These are phyloP conservation scores for Dactylellina cionopaga DNA, from an alignment of 2,329 filamentous ascomycete genomes.

Conservation along the genomic window DNA sequence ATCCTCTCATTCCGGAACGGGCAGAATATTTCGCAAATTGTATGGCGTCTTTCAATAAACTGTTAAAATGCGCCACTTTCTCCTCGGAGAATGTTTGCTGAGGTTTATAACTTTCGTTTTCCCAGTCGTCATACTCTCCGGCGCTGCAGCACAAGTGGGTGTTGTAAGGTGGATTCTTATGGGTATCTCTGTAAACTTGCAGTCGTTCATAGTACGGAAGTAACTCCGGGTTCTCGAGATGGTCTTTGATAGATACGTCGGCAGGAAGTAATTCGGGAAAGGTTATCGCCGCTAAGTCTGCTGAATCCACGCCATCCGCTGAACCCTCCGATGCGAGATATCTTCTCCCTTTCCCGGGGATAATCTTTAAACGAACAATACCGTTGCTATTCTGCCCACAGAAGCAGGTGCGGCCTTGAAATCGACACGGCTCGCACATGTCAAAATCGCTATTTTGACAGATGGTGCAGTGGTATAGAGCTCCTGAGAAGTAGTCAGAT, in stretches of 20 bases:
- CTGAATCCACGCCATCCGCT: background rate
- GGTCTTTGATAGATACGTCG: background rate
- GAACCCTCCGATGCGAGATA: background rate
- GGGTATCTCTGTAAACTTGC: slow-evolving; percentile 3
- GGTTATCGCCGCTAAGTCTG: slow-evolving; percentile 1
- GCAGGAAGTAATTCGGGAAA: background rate
- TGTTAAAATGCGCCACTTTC: background rate
- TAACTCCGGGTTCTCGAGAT: slow-evolving; percentile 11
- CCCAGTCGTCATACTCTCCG: slow-evolving; percentile 11
- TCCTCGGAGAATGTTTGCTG: background rate
- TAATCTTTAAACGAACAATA: background rate
- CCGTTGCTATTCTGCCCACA: background rate
- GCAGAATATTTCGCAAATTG: slow-evolving; percentile 11
- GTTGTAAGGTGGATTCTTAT: slow-evolving; percentile 14
- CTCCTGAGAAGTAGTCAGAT: slow-evolving; percentile 21
- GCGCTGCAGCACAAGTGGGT: background rate
- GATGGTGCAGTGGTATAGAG: slow-evolving; percentile 6
- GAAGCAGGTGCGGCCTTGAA: slow-evolving; percentile 8
- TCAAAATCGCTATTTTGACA: slow-evolving; percentile 19
- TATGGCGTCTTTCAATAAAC: background rate
- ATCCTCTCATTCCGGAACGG: slow-evolving; percentile 5
- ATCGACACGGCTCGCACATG: slow-evolving; percentile 18
- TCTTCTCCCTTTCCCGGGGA: slow-evolving; percentile 15
- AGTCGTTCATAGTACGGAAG: slow-evolving; percentile 1
- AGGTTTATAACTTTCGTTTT: slow-evolving; percentile 1